These are phyloP conservation scores for Phytophthora pseudosyringae DNA, from an alignment of 352 stramenopile genomes.

Conservation along the genomic window DNA sequence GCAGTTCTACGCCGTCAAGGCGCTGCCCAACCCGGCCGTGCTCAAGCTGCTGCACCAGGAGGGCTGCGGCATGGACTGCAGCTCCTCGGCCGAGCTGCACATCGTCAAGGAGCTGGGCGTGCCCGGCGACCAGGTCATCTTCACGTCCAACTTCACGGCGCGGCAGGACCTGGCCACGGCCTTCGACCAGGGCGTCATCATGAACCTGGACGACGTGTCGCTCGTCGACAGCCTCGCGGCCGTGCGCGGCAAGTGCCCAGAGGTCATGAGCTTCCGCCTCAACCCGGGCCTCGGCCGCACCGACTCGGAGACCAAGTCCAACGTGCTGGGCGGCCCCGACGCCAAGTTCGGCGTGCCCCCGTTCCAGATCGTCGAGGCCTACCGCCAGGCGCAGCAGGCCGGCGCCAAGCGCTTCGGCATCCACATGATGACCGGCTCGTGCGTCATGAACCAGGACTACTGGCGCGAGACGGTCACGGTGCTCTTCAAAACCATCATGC, in stretches of 20 bases:
- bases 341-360: slow-evolving; percentile 91
- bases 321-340: slow-evolving; percentile 86
- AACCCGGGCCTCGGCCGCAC: slow-evolving; percentile 89
- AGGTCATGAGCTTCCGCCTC: slow-evolving; percentile 89
- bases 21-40: slow-evolving; percentile 89
- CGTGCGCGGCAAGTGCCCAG: slow-evolving; percentile 72
- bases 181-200: slow-evolving; percentile 84
- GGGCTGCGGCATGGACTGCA: slow-evolving; percentile 91
- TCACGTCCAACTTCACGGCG: slow-evolving; percentile 92
- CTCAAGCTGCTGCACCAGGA: slow-evolving; percentile 85
- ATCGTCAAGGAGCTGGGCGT: slow-evolving; percentile 81
- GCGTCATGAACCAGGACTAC: slow-evolving; percentile 90
- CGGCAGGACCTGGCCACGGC: slow-evolving; percentile 71
- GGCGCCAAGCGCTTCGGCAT: slow-evolving; percentile 90
- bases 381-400: slow-evolving; percentile 78
- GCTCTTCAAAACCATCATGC: slow-evolving; percentile 84
- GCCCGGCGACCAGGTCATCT: slow-evolving; percentile 82
- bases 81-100: slow-evolving; percentile 84
- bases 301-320: slow-evolving; percentile 90
- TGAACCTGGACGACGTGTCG: slow-evolving; percentile 90
- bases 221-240: slow-evolving; percentile 80
- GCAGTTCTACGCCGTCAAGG: slow-evolving; percentile 92
- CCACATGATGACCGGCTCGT: slow-evolving; percentile 93
- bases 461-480: slow-evolving; percentile 89
- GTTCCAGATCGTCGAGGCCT: slow-evolving; percentile 90